Conservation (phyloP, 2,329 filamentous ascomycete genomes). For the Pochonia chlamydosporia region DNA sequence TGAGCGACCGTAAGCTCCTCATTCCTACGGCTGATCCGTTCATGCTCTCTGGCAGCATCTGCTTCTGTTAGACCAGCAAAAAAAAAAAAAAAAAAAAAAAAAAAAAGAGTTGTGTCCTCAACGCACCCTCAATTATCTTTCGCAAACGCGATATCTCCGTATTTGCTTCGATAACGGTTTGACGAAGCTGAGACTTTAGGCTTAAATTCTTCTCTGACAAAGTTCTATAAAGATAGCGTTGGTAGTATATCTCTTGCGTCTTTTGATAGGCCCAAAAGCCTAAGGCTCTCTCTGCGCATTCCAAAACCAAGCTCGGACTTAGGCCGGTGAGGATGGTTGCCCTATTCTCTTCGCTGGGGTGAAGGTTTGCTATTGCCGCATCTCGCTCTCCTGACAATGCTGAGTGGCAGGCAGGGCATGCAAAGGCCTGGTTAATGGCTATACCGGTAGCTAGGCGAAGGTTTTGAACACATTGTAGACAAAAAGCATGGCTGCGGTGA, state of each 20-base stretch:
- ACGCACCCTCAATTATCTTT: constrained; percentile 56
- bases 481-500: constrained; percentile 71
- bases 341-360: constrained; percentile 84
- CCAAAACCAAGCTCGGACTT: constrained; percentile 75
- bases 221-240: constrained; percentile 67
- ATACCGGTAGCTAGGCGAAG: constrained; percentile 50
- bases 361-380: constrained; percentile 64
- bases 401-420: constrained; percentile 71
- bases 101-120: too few species aligned
- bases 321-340: constrained; percentile 79
- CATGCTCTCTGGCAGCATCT: constrained; percentile 56
- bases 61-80: constrained; percentile 14
- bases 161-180: constrained; percentile 69
- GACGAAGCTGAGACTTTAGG: constrained; percentile 63
- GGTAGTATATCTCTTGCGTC: constrained; percentile 75
- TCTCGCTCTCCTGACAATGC: constrained; percentile 67
- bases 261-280: constrained; percentile 85
- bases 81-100: too few species aligned
- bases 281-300: constrained; percentile 74
- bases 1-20: constrained; percentile 62
- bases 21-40: constrained; percentile 62
- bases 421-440: not conserved
- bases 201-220: constrained; percentile 65
- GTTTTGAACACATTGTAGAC: constrained; percentile 63
- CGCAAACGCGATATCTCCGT: constrained; percentile 62